These are phyloP conservation scores for Coniochaeta sp. DNA, from an alignment of 2,329 filamentous ascomycete genomes.

Conservation along the genomic window DNA sequence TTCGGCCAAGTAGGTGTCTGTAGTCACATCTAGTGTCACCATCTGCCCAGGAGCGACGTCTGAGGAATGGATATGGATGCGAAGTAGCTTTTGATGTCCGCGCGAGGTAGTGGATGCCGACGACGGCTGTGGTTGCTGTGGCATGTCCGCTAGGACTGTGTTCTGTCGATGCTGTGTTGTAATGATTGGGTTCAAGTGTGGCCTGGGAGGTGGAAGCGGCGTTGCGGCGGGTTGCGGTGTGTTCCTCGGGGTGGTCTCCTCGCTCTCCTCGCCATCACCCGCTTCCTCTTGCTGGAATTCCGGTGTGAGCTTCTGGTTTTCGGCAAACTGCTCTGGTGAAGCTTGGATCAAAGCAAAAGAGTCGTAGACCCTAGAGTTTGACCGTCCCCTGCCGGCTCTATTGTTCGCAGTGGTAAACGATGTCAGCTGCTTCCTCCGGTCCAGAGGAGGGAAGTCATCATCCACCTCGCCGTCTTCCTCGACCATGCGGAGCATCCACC, in stretches of 20 bases:
- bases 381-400: slow-evolving; percentile 51
- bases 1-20: slow-evolving; percentile 76
- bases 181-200: slow-evolving; percentile 51
- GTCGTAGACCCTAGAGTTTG: slow-evolving; percentile 71
- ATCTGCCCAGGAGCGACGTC: slow-evolving; percentile 67
- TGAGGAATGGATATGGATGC: slow-evolving; percentile 63
- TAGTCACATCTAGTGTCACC: slow-evolving; percentile 68
- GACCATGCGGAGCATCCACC: slow-evolving; percentile 78
- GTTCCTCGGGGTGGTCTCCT: slow-evolving; percentile 36
- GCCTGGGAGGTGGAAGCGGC: slow-evolving; percentile 22
- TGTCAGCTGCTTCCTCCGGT: slow-evolving; percentile 64
- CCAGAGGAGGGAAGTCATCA: slow-evolving; percentile 74
- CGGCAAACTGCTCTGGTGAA: slow-evolving; percentile 56
- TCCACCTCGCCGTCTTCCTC: slow-evolving; percentile 80
- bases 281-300: slow-evolving; percentile 51
- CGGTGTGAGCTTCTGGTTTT: slow-evolving; percentile 63
- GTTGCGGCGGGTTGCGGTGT: slow-evolving; percentile 34
- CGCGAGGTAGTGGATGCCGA: slow-evolving; percentile 37
- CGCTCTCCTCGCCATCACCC: slow-evolving; percentile 27
- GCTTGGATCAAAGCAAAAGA: slow-evolving; percentile 77
- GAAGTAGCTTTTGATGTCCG: slow-evolving; percentile 63
- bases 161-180: slow-evolving; percentile 53
- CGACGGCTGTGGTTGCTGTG: slow-evolving; percentile 28
- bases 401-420: slow-evolving; percentile 81
- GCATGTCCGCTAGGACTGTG: slow-evolving; percentile 47